Percentiles rank a stretch among this genome's conserved stretches.
These are phyloP conservation scores for Xerophyta viscosa DNA, from an alignment of 106 monocot genomes.

Conservation along the genomic window DNA sequence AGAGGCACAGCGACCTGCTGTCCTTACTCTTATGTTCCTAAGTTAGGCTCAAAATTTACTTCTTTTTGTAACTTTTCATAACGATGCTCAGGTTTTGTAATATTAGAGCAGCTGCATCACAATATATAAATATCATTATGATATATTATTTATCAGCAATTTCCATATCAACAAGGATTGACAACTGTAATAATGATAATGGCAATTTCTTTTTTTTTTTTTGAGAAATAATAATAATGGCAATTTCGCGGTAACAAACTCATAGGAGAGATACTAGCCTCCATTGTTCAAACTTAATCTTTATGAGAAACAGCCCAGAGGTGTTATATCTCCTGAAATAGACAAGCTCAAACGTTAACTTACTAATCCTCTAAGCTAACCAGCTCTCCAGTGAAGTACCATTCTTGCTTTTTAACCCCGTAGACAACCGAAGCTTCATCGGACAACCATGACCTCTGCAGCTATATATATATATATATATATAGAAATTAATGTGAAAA, in stretches of 20 bases:
- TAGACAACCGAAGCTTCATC: conserved; percentile 51
- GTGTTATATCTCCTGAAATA: conserved; percentile 25
- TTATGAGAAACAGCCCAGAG: conserved; percentile 30
- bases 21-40: no score
- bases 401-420: not conserved
- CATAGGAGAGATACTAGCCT: conserved; percentile 21
- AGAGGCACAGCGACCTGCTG: no score
- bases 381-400: conserved; percentile 5
- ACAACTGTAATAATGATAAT: no score
- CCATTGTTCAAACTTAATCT: conserved; percentile 26
- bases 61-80: no score
- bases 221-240: conserved; percentile 19
- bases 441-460: no score
- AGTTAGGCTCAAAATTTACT: no score
- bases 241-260: conserved; percentile 32
- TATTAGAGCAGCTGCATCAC: no score
- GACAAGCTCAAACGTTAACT: conserved; percentile 29
- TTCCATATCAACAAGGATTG: conserved; percentile 26
- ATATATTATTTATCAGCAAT: no score
- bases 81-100: no score
- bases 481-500: no score
- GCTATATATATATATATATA: no score
- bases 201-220: conserved; percentile 13
- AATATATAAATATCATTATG: no score
- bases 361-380: conserved; percentile 6